phyloP scores from a whole-genome alignment of 192 early-diverging fungal species.

The Coemansia sp. region DNA sequence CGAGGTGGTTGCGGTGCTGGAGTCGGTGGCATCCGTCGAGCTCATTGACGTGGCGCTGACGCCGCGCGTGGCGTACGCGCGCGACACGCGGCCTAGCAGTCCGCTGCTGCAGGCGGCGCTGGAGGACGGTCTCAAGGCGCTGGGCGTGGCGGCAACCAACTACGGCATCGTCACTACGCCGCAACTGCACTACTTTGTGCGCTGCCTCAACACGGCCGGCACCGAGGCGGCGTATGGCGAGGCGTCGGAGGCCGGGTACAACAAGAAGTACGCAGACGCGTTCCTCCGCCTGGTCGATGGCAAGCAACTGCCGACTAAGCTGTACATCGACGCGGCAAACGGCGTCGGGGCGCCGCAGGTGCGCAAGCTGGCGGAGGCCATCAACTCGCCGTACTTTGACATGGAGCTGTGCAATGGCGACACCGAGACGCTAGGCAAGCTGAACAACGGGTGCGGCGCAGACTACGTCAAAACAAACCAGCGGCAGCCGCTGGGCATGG shows the following conservation, averaged over 20 bases:
- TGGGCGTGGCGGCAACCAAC: conserved; percentile 71
- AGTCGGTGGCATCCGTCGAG: conserved; percentile 64
- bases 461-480: conserved; percentile 96
- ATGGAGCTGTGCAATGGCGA: conserved; percentile 79
- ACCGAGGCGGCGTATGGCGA: conserved; percentile 82
- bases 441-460: conserved; percentile 95
- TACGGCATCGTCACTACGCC: conserved; percentile 94
- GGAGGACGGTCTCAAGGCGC: conserved; percentile 76
- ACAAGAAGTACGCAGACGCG: conserved; percentile 84
- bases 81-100: conserved; percentile 95
- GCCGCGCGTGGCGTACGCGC: conserved; percentile 80
- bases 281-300: conserved; percentile 81
- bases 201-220: conserved; percentile 78
- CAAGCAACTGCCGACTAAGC: conserved; percentile 64
- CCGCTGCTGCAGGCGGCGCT: conserved; percentile 76
- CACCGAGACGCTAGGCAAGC: conserved; percentile 65
- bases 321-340: conserved; percentile 92
- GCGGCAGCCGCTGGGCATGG: conserved; percentile 70
- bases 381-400: conserved; percentile 67
- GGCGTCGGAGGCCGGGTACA: conserved; percentile 90
- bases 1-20: conserved; percentile 63
- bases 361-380: conserved; percentile 67
- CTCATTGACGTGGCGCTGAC: conserved; percentile 70
- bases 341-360: conserved; percentile 95
- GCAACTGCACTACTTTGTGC: conserved; percentile 93